Evolutionary conservation across 176 grass and related monocot species (phyloP).

Genomic region (Lolium perenne): DNA sequence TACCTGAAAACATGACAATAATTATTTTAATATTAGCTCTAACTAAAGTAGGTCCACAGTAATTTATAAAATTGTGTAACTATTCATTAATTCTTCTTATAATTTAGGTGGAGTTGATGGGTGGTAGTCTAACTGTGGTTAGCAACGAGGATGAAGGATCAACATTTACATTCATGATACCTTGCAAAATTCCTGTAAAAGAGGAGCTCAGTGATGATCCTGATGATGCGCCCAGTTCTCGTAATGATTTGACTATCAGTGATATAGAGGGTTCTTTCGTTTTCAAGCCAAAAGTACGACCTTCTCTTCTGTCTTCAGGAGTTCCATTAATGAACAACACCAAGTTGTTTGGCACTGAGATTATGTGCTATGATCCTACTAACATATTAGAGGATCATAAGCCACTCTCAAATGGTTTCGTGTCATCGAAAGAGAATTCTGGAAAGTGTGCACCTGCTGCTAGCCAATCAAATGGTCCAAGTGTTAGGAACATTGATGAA

Average conservation of each 20-base stretch:
- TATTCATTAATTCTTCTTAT: slow-evolving; percentile 29
- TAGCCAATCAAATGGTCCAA: slow-evolving; percentile 37
- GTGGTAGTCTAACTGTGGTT: slow-evolving; percentile 70
- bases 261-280: slow-evolving; percentile 74
- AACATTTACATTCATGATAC: slow-evolving; percentile 80
- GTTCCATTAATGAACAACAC: slow-evolving; percentile 44
- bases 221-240: slow-evolving; percentile 54
- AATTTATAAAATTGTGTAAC: slow-evolving; percentile 34
- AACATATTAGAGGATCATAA: slow-evolving; percentile 46
- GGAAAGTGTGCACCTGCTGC: slow-evolving; percentile 29
- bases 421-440: slow-evolving; percentile 35
- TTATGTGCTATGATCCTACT: slow-evolving; percentile 43
- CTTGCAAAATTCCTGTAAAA: slow-evolving; percentile 78
- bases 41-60: slow-evolving; percentile 24
- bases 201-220: slow-evolving; percentile 69
- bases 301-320: slow-evolving; percentile 48
- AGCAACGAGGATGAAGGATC: slow-evolving; percentile 86
- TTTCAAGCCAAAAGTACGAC: slow-evolving; percentile 67
- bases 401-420: slow-evolving; percentile 42
- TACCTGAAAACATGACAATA: slow-evolving; percentile 15
- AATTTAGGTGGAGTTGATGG: slow-evolving; percentile 91
- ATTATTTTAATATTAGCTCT: slow-evolving; percentile 17
- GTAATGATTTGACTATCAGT: slow-evolving; percentile 43
- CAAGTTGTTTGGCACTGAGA: slow-evolving; percentile 47
- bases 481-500: slow-evolving; percentile 43